phyloP scores from a whole-genome alignment of 345 rosid genomes.

The Syzygium aqueum region DNA sequence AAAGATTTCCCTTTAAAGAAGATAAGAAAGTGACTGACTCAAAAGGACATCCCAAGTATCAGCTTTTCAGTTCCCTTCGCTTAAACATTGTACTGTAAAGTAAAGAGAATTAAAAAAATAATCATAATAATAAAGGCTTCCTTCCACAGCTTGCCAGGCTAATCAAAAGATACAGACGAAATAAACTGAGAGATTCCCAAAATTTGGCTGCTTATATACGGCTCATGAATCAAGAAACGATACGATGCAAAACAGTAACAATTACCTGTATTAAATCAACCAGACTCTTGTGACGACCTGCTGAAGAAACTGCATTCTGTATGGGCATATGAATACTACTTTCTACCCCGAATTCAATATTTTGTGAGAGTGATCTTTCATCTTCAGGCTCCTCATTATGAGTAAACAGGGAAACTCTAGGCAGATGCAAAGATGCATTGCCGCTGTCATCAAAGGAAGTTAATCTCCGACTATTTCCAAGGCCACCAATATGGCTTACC shows the following conservation, averaged over 20 bases:
- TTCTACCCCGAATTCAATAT: constrained; percentile 11
- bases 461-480: constrained; percentile 37
- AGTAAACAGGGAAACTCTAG: constrained; percentile 50
- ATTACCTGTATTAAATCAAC: constrained; percentile 88
- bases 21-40: not conserved
- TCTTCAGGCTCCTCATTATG: constrained; percentile 85
- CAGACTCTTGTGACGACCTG: constrained; percentile 70
- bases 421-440: constrained; percentile 28
- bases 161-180: not conserved
- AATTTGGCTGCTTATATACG: not conserved
- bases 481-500: constrained; percentile 58
- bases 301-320: constrained; percentile 25
- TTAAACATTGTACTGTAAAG: not conserved
- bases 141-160: not conserved
- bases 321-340: constrained; percentile 10
- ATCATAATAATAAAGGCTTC: not conserved
- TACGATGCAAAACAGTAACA: not conserved
- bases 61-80: not conserved
- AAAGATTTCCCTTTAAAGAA: not conserved
- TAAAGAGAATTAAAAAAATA: not conserved
- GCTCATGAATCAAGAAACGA: not conserved
- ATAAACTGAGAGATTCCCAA: not conserved
- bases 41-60: not conserved
- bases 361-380: constrained; percentile 39
- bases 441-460: constrained; percentile 48